These are phyloP conservation scores for Glomus cerebriforme DNA, from an alignment of 192 early-diverging fungal genomes.

Conservation along the genomic window DNA sequence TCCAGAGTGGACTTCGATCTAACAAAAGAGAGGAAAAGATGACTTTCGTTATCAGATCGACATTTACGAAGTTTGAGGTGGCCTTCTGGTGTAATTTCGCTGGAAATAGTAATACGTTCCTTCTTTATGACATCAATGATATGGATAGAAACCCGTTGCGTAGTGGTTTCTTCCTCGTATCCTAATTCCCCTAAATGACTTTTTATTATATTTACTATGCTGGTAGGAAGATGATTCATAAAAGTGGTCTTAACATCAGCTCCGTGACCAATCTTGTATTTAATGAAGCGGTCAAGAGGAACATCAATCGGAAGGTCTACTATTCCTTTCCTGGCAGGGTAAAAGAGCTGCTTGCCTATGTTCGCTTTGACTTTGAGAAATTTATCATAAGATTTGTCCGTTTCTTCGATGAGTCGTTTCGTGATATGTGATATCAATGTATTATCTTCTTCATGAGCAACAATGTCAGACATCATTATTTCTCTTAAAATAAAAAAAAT, in stretches of 20 bases:
- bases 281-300: neutral
- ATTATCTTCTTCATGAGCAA: neutral
- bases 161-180: neutral
- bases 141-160: neutral
- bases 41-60: neutral
- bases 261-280: neutral
- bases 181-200: neutral
- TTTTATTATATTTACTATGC: neutral
- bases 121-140: neutral
- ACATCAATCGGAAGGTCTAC: neutral
- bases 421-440: neutral
- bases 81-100: neutral
- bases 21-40: neutral
- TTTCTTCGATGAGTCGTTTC: neutral
- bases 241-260: neutral
- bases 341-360: conserved; percentile 4
- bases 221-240: neutral
- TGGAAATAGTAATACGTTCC: neutral
- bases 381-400: neutral
- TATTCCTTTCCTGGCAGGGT: neutral
- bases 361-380: neutral
- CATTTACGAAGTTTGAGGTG: neutral
- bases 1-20: neutral
- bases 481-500: neutral
- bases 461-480: neutral